Conservation (phyloP, 352 stramenopile genomes). For the Phytophthora cajani region DNA sequence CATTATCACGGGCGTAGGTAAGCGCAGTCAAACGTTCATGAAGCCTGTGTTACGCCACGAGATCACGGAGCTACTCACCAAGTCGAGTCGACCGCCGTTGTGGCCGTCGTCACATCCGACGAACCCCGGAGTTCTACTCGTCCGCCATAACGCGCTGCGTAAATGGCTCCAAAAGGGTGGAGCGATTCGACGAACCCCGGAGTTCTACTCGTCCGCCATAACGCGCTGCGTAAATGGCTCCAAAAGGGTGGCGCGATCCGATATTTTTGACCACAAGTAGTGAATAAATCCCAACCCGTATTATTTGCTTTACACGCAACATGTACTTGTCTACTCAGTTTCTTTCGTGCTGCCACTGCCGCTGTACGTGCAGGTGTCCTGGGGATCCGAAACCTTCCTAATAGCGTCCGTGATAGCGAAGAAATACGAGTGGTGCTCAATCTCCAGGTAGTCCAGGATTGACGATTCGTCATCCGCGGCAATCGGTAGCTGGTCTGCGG, state of each 20-base stretch:
- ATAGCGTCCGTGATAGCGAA: constrained; percentile 26
- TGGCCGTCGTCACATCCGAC: constrained; percentile 60
- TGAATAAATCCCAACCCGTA: not conserved
- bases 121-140: constrained; percentile 64
- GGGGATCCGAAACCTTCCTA: constrained; percentile 22
- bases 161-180: constrained; percentile 72
- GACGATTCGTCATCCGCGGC: constrained; percentile 28
- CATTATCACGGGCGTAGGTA: constrained; percentile 78
- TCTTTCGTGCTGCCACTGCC: constrained; percentile 9
- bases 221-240: constrained; percentile 65
- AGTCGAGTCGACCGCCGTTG: constrained; percentile 54
- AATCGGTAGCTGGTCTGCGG: constrained; percentile 36
- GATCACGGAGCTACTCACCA: constrained; percentile 58
- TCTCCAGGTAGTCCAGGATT: constrained; percentile 36
- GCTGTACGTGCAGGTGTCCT: constrained; percentile 28
- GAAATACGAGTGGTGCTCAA: constrained; percentile 24
- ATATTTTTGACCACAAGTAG: constrained; percentile 39
- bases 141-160: constrained; percentile 55
- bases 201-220: constrained; percentile 59
- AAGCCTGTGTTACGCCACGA: constrained; percentile 64
- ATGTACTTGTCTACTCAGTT: not conserved
- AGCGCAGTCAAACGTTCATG: constrained; percentile 65
- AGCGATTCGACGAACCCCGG: constrained; percentile 70
- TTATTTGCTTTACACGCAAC: not conserved
- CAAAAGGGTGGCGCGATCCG: constrained; percentile 46